Evolutionary conservation across 768 basidiomycete species (phyloP), one percentile per base, ranked within the genome.

Genomic region (Clavulina sp.): DNA sequence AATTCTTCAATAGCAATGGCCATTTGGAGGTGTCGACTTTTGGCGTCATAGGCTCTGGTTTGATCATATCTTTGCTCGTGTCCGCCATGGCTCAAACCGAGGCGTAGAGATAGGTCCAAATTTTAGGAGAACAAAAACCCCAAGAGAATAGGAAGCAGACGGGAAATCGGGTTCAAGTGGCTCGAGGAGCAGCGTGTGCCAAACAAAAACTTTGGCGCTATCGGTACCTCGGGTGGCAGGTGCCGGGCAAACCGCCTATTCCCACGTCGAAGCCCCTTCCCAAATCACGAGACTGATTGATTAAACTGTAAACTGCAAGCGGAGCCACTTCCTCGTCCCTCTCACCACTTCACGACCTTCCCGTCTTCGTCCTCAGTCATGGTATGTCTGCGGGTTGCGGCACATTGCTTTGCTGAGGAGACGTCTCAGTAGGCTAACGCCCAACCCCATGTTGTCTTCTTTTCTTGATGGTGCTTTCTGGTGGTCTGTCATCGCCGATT

Each of bases 1-100:
- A 99, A 67, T 99, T 96, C 77, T 96, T 99, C 53, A 99, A 74
- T 3, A 99, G 77, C 5, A 99, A 72, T 32, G 95, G 95, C 95
- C 95, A 99, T 68, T 96, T 74, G 0, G 91, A 93, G 19, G 95
- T 97, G 63, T 97, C 87, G 29, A 93, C 76, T 59, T 75, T 75
- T 5, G 88, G 89, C 4, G 78, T 67, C 5, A 69, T 66, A 28
- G 63, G 57, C 65, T 91, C 84, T 2, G 88, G 78, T 64, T 88
- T 84, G 66, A 93, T 88, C 43, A 78, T 60, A 60, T 75, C 88
- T 63, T 89, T 82, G 24, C 80, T 82, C 23, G 74, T 69, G 50
- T 77, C 69, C 67, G 52, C 52, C 38, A 49, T 41, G 29, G 50
- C 49, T 49, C 23, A 19, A 28, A 29, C 41, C 30, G 32, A n/a